Evolutionary conservation across 495 filamentous ascomycete species (phyloP), one percentile per base, ranked within the genome.

Genomic region (Aspergillus wentii): DNA sequence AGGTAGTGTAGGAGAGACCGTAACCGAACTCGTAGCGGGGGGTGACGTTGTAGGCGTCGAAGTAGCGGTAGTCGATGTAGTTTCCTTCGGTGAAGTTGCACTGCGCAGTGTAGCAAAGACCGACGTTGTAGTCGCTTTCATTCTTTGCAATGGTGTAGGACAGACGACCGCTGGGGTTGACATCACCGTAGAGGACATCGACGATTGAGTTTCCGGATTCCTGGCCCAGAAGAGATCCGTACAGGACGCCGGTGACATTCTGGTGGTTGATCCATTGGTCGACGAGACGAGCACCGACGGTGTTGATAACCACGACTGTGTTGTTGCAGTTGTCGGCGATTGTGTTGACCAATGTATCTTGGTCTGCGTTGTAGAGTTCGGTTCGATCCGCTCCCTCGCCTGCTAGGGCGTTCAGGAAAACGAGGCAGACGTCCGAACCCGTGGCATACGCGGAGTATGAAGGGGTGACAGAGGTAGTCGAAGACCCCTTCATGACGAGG

Each of bases 131-230:
- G 42, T 88, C 79, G 10, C 54, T 59, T 40, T 76, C 76, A 38
- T 80, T 75, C 16, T 69, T 68, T 3, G 81, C 81, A 8, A 89
- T 74, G 0, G 83, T 88, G 48, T 88, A 88, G 0, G 82, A 80
- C 3, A 89, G 66, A 25, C 81, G 77, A 13, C 83, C 85, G 1
- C 70, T 79, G 0, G 74, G 74, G 23, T 70, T 76, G 8, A 59
- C 53, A n/a, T 66, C 56, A 9, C 82, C 82, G 52, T 82, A 84
- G 1, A 86, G 58, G 11, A 86, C 48, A 5, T 71, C 60, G 2
- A 72, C 65, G 4, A 84, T 50, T 0, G 79, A 69, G 15, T 64
- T 66, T 1, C 80, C 80, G 4, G 67, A 71, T 38, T 79, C 77
- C 46, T 83, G 72, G 4, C 81, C 80, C 0, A 79, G 17, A 71